Percentiles rank a stretch among this genome's conserved stretches.
Evolutionary conservation across 805 yeast species (phyloP).

Genomic region (Wickerhamomyces chaumierensis): DNA sequence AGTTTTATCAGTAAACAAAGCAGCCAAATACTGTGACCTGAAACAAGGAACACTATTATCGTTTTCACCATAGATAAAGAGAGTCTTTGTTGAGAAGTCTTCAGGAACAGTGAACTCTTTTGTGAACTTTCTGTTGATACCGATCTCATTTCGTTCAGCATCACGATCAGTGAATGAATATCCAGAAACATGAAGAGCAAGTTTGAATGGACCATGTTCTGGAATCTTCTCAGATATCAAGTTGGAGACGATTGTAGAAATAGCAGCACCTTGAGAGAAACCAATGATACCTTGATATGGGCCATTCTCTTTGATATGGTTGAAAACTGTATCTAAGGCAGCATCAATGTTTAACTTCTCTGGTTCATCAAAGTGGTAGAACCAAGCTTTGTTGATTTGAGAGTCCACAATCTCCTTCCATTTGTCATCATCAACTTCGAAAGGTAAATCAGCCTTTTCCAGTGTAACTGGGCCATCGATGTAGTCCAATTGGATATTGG

Average conservation of each 20-base stretch:
- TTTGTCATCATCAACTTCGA: conserved; percentile 40
- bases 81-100: conserved; percentile 29
- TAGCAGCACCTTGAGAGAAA: conserved; percentile 90
- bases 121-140: conserved; percentile 25
- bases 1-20: conserved; percentile 39
- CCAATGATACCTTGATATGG: conserved; percentile 88
- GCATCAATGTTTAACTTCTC: conserved; percentile 39
- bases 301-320: conserved; percentile 49
- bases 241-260: conserved; percentile 60
- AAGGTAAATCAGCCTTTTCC: conserved; percentile 63
- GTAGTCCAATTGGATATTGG: conserved; percentile 62
- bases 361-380: conserved; percentile 40
- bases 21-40: conserved; percentile 51
- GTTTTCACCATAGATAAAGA: conserved; percentile 76
- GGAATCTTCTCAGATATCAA: conserved; percentile 30
- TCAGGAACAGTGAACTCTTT: conserved; percentile 20
- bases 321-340: conserved; percentile 35
- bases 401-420: conserved; percentile 36
- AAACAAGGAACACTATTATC: conserved; percentile 79
- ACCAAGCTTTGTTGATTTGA: conserved; percentile 59
- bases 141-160: conserved; percentile 21
- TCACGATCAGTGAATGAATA: conserved; percentile 33
- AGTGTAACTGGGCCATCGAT: conserved; percentile 69
- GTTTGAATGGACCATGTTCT: conserved; percentile 33
- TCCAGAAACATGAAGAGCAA: conserved; percentile 72